phyloP scores from a whole-genome alignment of 257 asterid genomes.

The Apocynum venetum region DNA sequence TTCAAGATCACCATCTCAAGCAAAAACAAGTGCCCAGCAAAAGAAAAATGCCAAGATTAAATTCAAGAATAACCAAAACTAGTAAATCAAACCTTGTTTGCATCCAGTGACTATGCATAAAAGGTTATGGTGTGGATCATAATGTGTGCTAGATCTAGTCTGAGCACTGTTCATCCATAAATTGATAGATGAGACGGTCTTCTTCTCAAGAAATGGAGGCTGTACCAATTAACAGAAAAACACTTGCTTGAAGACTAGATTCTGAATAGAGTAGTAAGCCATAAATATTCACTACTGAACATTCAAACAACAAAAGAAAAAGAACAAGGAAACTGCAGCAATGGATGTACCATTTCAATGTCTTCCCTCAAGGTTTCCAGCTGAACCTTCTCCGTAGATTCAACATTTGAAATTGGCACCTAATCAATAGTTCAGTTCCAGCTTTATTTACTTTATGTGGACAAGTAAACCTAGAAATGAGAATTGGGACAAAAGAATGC shows the following conservation, averaged over 20 bases:
- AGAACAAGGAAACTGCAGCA: slow-evolving; percentile 11
- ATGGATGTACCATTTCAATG: slow-evolving; percentile 50
- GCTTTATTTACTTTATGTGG: neutral
- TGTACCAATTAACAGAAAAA: slow-evolving; percentile 25
- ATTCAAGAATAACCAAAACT: neutral
- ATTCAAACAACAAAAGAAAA: neutral
- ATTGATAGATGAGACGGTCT: slow-evolving; percentile 64
- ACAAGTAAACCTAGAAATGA: neutral
- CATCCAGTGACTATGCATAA: slow-evolving; percentile 69
- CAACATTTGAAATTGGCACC: slow-evolving; percentile 70
- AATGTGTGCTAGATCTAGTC: slow-evolving; percentile 89
- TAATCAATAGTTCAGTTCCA: slow-evolving; percentile 22
- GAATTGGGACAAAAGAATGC: neutral
- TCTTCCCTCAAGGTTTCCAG: slow-evolving; percentile 72
- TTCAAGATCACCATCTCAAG: neutral
- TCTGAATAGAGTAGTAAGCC: slow-evolving; percentile 3
- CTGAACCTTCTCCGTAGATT: slow-evolving; percentile 69
- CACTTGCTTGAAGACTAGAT: slow-evolving; percentile 7
- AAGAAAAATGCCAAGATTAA: neutral
- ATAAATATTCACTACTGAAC: slow-evolving; percentile 12
- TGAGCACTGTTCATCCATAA: slow-evolving; percentile 87
- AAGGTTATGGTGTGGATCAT: slow-evolving; percentile 90
- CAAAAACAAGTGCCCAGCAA: neutral
- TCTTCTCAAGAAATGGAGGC: slow-evolving; percentile 74
- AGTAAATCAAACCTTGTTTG: slow-evolving; percentile 56